These are phyloP conservation scores for Mucor lusitanicus DNA, from an alignment of 371 early-diverging fungal species.

Conservation along the genomic window DNA sequence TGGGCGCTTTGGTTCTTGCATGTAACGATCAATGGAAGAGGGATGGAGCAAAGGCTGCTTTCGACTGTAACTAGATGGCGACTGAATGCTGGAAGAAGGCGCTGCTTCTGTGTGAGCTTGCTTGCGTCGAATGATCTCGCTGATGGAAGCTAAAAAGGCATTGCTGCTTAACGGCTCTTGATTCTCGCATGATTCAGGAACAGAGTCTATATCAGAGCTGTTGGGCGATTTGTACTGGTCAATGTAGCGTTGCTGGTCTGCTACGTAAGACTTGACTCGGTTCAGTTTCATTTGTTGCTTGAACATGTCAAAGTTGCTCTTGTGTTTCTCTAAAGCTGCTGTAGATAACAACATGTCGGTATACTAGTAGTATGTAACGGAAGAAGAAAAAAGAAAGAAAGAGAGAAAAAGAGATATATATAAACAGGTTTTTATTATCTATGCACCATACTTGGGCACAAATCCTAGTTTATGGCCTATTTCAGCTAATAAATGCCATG, in stretches of 20 bases:
- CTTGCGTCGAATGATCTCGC: conserved; percentile 7
- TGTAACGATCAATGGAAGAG: not conserved
- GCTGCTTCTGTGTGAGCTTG: not conserved
- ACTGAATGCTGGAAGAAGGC: not conserved
- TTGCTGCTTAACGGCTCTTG: not conserved
- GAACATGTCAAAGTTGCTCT: not conserved
- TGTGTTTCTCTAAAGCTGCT: not conserved
- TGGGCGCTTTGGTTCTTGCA: too few species aligned
- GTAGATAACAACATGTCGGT: conserved; percentile 15
- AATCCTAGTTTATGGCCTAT: conserved; percentile 44
- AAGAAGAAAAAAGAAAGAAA: not conserved
- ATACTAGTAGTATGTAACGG: not conserved
- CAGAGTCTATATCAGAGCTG: not conserved
- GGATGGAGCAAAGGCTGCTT: not conserved
- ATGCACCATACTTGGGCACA: conserved; percentile 50
- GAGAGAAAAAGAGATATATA: not conserved
- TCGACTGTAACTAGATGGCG: too few species aligned
- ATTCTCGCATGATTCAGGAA: not conserved
- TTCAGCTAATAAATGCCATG: conserved; percentile 47
- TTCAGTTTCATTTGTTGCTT: not conserved
- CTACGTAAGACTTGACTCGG: not conserved
- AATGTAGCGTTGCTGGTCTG: not conserved
- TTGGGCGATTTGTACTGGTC: conserved; percentile 6
- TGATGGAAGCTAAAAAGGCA: conserved; percentile 3
- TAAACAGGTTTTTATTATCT: conserved; percentile 1